Percentiles rank a stretch among this genome's conserved stretches.
Conservation (phyloP, 352 stramenopile species). For the Phytophthora chlamydospora region DNA sequence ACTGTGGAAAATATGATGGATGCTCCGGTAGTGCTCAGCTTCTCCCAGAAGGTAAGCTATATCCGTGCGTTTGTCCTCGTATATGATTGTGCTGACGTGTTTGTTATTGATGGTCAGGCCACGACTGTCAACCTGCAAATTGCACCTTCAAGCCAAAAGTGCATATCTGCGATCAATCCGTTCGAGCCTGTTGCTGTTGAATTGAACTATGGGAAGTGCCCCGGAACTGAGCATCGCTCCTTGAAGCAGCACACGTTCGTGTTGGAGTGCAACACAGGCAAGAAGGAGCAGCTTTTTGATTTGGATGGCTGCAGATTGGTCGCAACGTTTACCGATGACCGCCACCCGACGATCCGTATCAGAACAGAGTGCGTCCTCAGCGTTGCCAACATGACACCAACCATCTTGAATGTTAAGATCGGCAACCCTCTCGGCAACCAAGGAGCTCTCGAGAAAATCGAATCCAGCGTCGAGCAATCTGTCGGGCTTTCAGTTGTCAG, state of each 20-base stretch:
- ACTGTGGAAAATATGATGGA: conserved; percentile 47
- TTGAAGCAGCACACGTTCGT: conserved; percentile 17
- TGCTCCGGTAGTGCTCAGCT: conserved; percentile 31
- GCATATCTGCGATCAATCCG: conserved; percentile 48
- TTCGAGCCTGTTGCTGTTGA: conserved; percentile 34
- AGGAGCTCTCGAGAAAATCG: conserved; percentile 17
- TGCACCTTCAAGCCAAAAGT: conserved; percentile 20
- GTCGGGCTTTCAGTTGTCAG: conserved; percentile 29
- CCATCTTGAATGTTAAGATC: conserved; percentile 26
- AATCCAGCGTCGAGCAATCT: conserved; percentile 28
- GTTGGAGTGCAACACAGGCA: conserved; percentile 23
- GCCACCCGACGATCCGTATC: conserved; percentile 41
- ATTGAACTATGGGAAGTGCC: conserved; percentile 21
- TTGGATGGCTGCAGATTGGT: conserved; percentile 39
- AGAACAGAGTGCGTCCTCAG: conserved; percentile 40
- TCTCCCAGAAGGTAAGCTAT: conserved; percentile 48
- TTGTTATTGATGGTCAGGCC: conserved; percentile 20
- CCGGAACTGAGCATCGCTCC: neutral
- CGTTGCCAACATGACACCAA: conserved; percentile 41
- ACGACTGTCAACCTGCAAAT: conserved; percentile 28
- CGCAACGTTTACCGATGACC: conserved; percentile 14
- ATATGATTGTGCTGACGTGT: conserved; percentile 11
- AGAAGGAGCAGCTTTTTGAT: conserved; percentile 44
- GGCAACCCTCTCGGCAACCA: conserved; percentile 20
- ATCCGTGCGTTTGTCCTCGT: neutral